Percentiles rank a stretch among this genome's conserved stretches.
Evolutionary conservation across 106 monocot species (phyloP).

Genomic region (Apostasia ramifera): DNA sequence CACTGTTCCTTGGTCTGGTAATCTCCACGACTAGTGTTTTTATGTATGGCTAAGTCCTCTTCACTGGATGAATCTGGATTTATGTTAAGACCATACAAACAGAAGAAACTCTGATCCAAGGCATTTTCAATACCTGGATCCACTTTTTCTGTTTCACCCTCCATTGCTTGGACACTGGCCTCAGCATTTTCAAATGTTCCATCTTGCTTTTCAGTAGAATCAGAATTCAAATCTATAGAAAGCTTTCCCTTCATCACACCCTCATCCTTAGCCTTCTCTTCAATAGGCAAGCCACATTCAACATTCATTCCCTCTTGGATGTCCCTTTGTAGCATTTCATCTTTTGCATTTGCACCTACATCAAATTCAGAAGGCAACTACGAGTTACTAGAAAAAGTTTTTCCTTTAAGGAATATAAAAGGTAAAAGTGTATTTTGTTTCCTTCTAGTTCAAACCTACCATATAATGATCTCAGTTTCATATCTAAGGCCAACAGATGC

Average conservation of each 20-base stretch:
- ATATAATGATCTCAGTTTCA: conserved; percentile 67
- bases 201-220: conserved; percentile 10
- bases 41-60: conserved; percentile 88
- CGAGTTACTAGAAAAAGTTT: conserved; percentile 2
- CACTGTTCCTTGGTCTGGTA: conserved; percentile 97
- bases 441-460: conserved; percentile 16
- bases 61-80: conserved; percentile 89
- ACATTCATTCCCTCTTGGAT: conserved; percentile 17
- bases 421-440: conserved; percentile 10
- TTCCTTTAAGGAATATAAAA: not conserved
- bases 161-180: conserved; percentile 7
- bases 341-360: conserved; percentile 32
- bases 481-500: conserved; percentile 82
- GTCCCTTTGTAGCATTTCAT: conserved; percentile 31
- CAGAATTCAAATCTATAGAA: conserved; percentile 6
- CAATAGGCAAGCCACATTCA: conserved; percentile 14
- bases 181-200: conserved; percentile 7
- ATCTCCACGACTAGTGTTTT: conserved; percentile 90
- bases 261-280: conserved; percentile 18
- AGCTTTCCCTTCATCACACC: conserved; percentile 22
- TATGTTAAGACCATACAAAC: conserved; percentile 91
- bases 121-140: conserved; percentile 80
- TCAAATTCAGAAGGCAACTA: conserved; percentile 14
- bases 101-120: conserved; percentile 91
- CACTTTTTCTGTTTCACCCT: conserved; percentile 59